phyloP scores from a whole-genome alignment of 2,329 filamentous ascomycete genomes.

The Chaetomium olivaceum region DNA sequence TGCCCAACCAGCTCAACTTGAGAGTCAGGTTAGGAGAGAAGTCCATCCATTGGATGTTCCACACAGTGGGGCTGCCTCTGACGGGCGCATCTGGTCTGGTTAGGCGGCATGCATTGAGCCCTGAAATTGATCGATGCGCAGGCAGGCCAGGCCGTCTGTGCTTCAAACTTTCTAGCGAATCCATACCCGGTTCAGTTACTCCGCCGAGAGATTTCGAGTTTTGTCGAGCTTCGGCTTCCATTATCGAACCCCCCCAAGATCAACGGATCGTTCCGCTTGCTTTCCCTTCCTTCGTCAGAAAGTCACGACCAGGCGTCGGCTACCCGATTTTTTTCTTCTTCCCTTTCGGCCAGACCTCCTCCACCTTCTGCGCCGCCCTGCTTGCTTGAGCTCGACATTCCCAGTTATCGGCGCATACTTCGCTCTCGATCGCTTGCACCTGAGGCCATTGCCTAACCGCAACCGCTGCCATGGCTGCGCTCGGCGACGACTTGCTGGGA shows the following conservation, averaged over 20 bases:
- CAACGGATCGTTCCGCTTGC: conserved; percentile 9
- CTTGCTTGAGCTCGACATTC: not conserved
- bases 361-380: not conserved
- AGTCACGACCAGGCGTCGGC: conserved; percentile 24
- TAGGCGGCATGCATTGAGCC: conserved; percentile 25
- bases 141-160: not conserved
- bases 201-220: conserved; percentile 24
- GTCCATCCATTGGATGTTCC: too few relatives aligned
- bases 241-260: conserved; percentile 12
- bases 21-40: too few relatives aligned
- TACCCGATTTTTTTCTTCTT: conserved; percentile 5
- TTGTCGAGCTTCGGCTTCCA: conserved; percentile 30
- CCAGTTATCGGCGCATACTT: conserved; percentile 5
- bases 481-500: conserved; percentile 91
- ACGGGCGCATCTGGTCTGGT: conserved; percentile 13
- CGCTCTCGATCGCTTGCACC: not conserved
- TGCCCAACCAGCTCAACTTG: not conserved
- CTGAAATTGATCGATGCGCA: conserved; percentile 32
- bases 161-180: conserved; percentile 22
- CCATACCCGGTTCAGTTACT: conserved; percentile 29
- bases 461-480: conserved; percentile 71
- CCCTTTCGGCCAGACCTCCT: conserved; percentile 8
- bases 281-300: conserved; percentile 11
- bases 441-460: not conserved
- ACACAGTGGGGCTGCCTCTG: not conserved